phyloP scores from a whole-genome alignment of 768 basidiomycete genomes.

The Hygrocybe coccinea region DNA sequence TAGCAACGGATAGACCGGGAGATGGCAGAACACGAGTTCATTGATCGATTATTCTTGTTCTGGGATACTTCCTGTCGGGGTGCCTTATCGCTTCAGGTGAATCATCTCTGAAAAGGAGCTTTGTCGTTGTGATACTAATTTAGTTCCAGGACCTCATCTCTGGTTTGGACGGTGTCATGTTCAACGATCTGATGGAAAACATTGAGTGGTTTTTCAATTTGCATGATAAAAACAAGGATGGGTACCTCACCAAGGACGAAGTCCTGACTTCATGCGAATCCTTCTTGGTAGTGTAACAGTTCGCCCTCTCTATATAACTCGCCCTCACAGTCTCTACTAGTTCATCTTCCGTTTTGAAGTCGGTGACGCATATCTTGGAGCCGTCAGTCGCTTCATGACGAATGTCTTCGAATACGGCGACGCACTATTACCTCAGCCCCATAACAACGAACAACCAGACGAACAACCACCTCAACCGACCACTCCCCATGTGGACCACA shows the following conservation, averaged over 20 bases:
- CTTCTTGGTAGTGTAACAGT: slow-evolving; percentile 58
- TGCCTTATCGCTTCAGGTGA: slow-evolving; percentile 84
- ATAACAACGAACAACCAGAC: slow-evolving; percentile 25
- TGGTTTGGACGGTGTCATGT: slow-evolving; percentile 88
- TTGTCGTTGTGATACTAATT: background rate
- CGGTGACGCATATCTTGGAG: slow-evolving; percentile 93
- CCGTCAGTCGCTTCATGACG: slow-evolving; percentile 94
- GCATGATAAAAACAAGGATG: slow-evolving; percentile 95
- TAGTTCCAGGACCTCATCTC: slow-evolving; percentile 73
- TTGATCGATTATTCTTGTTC: slow-evolving; percentile 89
- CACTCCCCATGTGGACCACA: slow-evolving; percentile 55
- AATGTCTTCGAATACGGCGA: slow-evolving; percentile 99
- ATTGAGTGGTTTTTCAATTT: slow-evolving; percentile 99
- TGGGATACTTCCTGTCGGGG: slow-evolving; percentile 86
- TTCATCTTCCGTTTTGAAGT: slow-evolving; percentile 98
- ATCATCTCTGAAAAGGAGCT: background rate
- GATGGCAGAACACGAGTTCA: slow-evolving; percentile 94
- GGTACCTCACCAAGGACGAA: slow-evolving; percentile 92
- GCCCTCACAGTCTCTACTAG: slow-evolving; percentile 36
- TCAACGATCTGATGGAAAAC: slow-evolving; percentile 96
- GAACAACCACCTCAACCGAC: slow-evolving; percentile 28
- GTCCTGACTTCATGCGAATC: slow-evolving; percentile 93
- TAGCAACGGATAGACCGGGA: slow-evolving; percentile 84
- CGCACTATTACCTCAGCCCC: slow-evolving; percentile 65
- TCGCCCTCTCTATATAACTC: slow-evolving; percentile 7